Conservation (phyloP, 2,329 filamentous ascomycete genomes). For the Aspergillus sp. region DNA sequence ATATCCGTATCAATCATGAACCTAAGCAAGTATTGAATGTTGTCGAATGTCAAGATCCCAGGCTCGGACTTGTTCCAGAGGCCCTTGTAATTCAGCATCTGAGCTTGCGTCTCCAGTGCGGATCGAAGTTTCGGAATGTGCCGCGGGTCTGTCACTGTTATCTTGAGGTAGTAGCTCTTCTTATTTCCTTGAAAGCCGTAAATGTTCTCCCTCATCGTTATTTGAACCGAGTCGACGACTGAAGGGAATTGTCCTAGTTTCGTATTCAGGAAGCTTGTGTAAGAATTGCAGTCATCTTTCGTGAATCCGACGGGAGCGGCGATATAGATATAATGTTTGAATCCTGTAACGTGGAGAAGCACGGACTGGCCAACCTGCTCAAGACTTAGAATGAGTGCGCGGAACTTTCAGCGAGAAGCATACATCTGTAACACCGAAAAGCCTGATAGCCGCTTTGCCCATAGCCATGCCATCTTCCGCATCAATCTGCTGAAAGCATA, state of each 20-base stretch:
- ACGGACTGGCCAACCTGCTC: slow-evolving; percentile 78
- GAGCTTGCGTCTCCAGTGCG: slow-evolving; percentile 69
- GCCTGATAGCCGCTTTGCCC: slow-evolving; percentile 77
- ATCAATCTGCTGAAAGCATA: slow-evolving; percentile 97
- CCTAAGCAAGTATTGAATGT: slow-evolving; percentile 88
- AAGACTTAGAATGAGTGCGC: slow-evolving; percentile 18
- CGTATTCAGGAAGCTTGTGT: slow-evolving; percentile 78
- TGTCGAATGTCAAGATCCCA: slow-evolving; percentile 90
- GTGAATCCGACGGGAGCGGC: slow-evolving; percentile 83
- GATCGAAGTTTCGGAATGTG: slow-evolving; percentile 76
- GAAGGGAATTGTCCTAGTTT: slow-evolving; percentile 75
- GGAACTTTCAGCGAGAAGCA: slow-evolving; percentile 30
- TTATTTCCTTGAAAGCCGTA: slow-evolving; percentile 94
- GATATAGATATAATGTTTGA: slow-evolving; percentile 94
- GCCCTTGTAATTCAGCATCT: slow-evolving; percentile 81
- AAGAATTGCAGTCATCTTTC: slow-evolving; percentile 75
- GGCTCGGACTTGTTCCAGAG: slow-evolving; percentile 76
- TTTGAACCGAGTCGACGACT: slow-evolving; percentile 76
- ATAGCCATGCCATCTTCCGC: slow-evolving; percentile 84
- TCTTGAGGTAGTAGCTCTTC: slow-evolving; percentile 89
- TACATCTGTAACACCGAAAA: slow-evolving; percentile 90
- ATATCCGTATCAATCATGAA: slow-evolving; percentile 99
- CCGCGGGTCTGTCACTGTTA: slow-evolving; percentile 89
- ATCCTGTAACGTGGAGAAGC: slow-evolving; percentile 91
- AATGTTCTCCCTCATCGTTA: slow-evolving; percentile 86